Evolutionary conservation across 2,329 filamentous ascomycete genomes (phyloP).

Genomic region (Colletotrichum plurivorum): DNA sequence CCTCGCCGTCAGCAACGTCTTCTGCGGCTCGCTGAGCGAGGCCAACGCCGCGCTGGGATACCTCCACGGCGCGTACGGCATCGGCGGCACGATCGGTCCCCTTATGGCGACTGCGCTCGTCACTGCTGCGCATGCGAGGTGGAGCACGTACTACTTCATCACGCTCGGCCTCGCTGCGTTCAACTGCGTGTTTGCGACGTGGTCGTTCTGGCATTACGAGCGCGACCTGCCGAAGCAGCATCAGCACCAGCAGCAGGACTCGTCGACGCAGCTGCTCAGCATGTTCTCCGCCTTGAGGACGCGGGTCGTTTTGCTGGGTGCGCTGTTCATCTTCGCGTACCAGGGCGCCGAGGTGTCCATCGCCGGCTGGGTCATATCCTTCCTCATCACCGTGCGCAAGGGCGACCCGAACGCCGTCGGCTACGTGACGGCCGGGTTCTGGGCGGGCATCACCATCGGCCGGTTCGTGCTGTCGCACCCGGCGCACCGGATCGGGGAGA

Average conservation of each 20-base stretch:
- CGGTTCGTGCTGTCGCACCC: conserved; percentile 79
- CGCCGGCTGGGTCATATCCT: conserved; percentile 89
- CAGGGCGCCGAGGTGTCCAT: conserved; percentile 89
- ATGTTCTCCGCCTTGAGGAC: conserved; percentile 65
- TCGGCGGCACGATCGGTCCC: conserved; percentile 77
- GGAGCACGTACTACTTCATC: conserved; percentile 82
- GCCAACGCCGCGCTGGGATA: conserved; percentile 70
- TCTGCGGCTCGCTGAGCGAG: conserved; percentile 68
- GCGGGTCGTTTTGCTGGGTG: conserved; percentile 78
- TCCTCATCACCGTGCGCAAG: conserved; percentile 80
- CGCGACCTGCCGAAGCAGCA: conserved; percentile 60
- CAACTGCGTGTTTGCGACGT: conserved; percentile 72
- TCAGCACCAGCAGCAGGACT: conserved; percentile 35
- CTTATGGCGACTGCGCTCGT: conserved; percentile 82
- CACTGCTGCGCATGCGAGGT: conserved; percentile 68
- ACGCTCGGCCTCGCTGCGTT: conserved; percentile 70
- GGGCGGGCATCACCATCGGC: conserved; percentile 82
- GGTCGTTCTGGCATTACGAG: conserved; percentile 80
- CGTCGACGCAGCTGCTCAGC: conserved; percentile 51
- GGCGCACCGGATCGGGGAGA: conserved; percentile 79
- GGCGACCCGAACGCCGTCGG: conserved; percentile 80
- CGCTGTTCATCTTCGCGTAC: conserved; percentile 88
- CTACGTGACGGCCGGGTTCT: conserved; percentile 82
- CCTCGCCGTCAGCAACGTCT: conserved; percentile 71
- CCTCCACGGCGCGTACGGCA: conserved; percentile 77